Evolutionary conservation across 2,329 filamentous ascomycete genomes (phyloP), one percentile per base, ranked within the genome.

Genomic region (Beauveria australis): DNA sequence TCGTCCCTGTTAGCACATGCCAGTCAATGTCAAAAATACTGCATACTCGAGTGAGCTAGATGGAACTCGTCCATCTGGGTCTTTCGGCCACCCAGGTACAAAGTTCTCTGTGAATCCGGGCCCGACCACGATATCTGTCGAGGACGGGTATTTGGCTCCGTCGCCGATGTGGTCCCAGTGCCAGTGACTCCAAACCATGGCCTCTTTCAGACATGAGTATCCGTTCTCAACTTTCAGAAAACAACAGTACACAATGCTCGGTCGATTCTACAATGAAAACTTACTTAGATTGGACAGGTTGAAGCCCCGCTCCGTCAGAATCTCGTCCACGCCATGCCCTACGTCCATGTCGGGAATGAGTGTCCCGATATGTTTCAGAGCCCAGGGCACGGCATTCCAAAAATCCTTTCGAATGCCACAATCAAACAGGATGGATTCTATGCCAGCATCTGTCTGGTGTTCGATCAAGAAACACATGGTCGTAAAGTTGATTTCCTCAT

Each of bases 111-210:
- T 78, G 67, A 83, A 79, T 0, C 81, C 81, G 0, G 81, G 77
- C 0, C 82, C 82, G 3, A 83, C 80, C 37, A 84, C 65, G 0
- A 85, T 65, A 9, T 77, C 72, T 0, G 79, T 81, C 1, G 64
- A 69, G 0, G 64, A 1, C 0, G 79, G 78, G 53, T 84, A 84
- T 0, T 67, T 70, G 0, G 75, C 74, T 0, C 76, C 72, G 59
- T 83, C 77, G 0, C 81, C 82, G 9, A 75, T 78, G 60, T 84
- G 82, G 65, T 84, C 81, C 67, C 73, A 79, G 63, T 79, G 76
- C 69, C 73, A 78, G 63, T 82, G 79, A 60, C 75, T 76, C 67
- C 22, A 24, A n/a, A 61, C 37, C 52, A 61, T 61, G 9, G 59
- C 59, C 19, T 49, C 59, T 61, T n/a, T 30, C 16, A 16, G 2